Conservation (phyloP, 1,139 yeast genomes). For the Blastobotrys persicus region DNA sequence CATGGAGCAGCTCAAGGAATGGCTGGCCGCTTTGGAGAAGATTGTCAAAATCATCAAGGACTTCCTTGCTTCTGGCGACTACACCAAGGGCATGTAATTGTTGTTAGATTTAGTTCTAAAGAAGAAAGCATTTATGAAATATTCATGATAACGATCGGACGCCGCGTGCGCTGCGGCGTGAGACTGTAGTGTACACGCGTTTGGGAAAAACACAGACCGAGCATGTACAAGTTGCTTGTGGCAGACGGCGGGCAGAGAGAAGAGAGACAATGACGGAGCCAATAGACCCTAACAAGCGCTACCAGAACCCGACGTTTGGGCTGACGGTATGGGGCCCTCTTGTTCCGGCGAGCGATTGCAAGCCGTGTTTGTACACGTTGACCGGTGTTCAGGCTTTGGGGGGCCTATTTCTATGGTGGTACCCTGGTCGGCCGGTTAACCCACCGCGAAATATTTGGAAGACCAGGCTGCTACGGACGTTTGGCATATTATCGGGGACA, state of each 20-base stretch:
- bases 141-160: too few relatives aligned
- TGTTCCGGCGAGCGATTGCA: slow-evolving; percentile 39
- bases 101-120: too few relatives aligned
- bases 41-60: slow-evolving; percentile 72
- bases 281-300: slow-evolving; percentile 17
- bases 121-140: too few relatives aligned
- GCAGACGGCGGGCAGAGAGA: neutral
- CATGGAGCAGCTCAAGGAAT: slow-evolving; percentile 56
- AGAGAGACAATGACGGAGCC: slow-evolving; percentile 10
- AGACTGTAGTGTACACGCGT: neutral
- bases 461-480: slow-evolving; percentile 26
- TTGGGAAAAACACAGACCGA: neutral
- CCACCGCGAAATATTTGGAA: slow-evolving; percentile 27
- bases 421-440: slow-evolving; percentile 29
- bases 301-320: slow-evolving; percentile 36
- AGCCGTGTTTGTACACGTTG: slow-evolving; percentile 32
- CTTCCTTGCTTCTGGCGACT: slow-evolving; percentile 76
- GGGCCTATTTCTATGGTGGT: slow-evolving; percentile 33
- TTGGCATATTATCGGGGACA: slow-evolving; percentile 31
- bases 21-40: slow-evolving; percentile 76
- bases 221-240: neutral
- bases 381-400: slow-evolving; percentile 31
- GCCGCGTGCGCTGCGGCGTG: too few relatives aligned
- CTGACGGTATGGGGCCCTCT: slow-evolving; percentile 39
- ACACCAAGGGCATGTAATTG: slow-evolving; percentile 77